Percentiles rank a stretch among this genome's conserved stretches.
These are phyloP conservation scores for Boletus vinaceobasis DNA, from an alignment of 768 basidiomycete species.

Conservation along the genomic window DNA sequence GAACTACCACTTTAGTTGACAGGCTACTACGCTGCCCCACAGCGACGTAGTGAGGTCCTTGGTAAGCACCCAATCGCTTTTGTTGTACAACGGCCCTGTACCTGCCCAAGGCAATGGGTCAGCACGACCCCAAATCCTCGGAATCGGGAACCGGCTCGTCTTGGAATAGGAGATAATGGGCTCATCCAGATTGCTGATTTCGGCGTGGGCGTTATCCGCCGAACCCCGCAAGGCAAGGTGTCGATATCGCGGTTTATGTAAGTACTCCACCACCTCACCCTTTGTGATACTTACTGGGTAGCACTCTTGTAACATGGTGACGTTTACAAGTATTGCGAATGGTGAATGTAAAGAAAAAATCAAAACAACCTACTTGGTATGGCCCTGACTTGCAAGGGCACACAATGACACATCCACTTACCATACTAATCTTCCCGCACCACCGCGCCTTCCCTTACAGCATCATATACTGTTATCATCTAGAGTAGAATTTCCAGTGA, in stretches of 20 bases:
- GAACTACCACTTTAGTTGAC: not conserved
- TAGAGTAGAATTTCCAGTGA: not conserved
- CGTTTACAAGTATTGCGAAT: not conserved
- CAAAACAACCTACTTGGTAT: not conserved
- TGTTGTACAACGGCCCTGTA: not conserved
- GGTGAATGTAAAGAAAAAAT: not conserved
- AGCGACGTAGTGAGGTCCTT: not conserved
- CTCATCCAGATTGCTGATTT: not conserved
- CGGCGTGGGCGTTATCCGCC: not conserved
- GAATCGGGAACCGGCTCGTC: not conserved
- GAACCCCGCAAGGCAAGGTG: not conserved
- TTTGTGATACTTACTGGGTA: not conserved
- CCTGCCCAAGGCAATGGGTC: not conserved
- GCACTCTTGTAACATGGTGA: not conserved
- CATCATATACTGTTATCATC: not conserved
- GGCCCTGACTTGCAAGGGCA: not conserved
- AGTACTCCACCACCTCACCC: not conserved
- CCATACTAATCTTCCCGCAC: not conserved
- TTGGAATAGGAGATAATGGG: not conserved
- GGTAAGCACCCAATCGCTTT: not conserved
- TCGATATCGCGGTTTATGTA: not conserved
- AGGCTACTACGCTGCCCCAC: not conserved
- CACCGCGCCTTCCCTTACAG: not conserved
- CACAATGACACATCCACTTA: not conserved
- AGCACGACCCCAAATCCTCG: slow-evolving; percentile 3